Conservation (phyloP, 495 filamentous ascomycete genomes). For the Pyrenula aspistea region DNA sequence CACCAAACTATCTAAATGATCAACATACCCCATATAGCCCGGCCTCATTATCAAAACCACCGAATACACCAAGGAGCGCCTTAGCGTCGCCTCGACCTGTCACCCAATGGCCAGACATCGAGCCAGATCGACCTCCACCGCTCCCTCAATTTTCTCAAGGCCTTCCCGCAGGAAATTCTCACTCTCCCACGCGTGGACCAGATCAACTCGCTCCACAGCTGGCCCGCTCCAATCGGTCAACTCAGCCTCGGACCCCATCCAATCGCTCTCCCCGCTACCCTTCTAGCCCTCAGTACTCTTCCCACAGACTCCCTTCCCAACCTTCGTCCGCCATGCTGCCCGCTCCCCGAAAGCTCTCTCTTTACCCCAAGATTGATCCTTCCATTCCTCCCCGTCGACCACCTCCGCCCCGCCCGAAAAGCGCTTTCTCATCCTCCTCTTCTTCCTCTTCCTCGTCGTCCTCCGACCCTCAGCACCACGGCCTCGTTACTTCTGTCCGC, state of each 20-base stretch:
- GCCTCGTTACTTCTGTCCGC: neutral
- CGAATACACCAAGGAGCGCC: neutral
- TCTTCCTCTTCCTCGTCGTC: neutral
- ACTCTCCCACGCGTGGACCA: neutral
- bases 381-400: slow-evolving; percentile 16
- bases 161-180: neutral
- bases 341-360: slow-evolving; percentile 1
- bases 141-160: neutral
- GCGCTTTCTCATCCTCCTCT: slow-evolving; percentile 12
- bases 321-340: neutral
- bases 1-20: neutral
- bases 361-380: slow-evolving; percentile 18
- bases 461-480: neutral
- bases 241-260: neutral
- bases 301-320: neutral
- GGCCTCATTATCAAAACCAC: neutral
- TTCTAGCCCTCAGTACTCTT: neutral
- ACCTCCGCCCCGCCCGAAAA: slow-evolving; percentile 23
- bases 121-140: neutral
- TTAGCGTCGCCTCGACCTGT: neutral
- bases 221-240: neutral
- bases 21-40: neutral
- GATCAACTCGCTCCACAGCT: neutral
- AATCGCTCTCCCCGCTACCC: neutral
- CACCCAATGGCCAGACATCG: neutral